Evolutionary conservation across 2,329 filamentous ascomycete species (phyloP).

Genomic region (Calonectria honghensis): DNA sequence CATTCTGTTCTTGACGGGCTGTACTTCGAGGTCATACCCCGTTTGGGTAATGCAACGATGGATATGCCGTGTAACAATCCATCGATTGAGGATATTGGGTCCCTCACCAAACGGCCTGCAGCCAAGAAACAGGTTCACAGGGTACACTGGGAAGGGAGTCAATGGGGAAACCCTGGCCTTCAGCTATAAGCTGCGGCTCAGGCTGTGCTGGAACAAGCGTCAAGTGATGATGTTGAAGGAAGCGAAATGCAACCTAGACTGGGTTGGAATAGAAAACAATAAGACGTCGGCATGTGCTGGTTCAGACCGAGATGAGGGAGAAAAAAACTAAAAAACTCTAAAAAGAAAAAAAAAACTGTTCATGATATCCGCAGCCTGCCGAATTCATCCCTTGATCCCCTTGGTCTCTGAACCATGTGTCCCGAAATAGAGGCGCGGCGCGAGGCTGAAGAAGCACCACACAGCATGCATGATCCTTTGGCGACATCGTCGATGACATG

Average conservation of each 20-base stretch:
- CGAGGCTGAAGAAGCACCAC: constrained; percentile 34
- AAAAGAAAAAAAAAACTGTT: background rate
- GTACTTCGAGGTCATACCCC: constrained; percentile 53
- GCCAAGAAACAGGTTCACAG: constrained; percentile 52
- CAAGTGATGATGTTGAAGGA: constrained; percentile 27
- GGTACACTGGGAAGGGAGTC: constrained; percentile 9
- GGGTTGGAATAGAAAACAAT: constrained; percentile 21
- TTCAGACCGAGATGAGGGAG: background rate
- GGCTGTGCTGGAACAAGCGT: background rate
- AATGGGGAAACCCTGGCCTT: background rate
- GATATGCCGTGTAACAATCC: constrained; percentile 52
- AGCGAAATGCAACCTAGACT: constrained; percentile 22
- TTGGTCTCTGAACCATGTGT: constrained; percentile 12
- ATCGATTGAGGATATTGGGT: constrained; percentile 49
- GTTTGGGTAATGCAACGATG: constrained; percentile 52
- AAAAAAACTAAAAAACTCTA: background rate
- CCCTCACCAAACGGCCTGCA: constrained; percentile 48
- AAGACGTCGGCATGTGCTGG: constrained; percentile 18
- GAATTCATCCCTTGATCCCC: constrained; percentile 12
- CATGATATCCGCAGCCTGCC: constrained; percentile 14
- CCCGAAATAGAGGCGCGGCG: constrained; percentile 8
- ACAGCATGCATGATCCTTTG: constrained; percentile 17
- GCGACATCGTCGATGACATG: background rate
- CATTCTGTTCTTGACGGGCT: constrained; percentile 52
- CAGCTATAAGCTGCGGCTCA: constrained; percentile 10